phyloP scores from a whole-genome alignment of 768 basidiomycete genomes.

The Hysterangium stoloniferum region DNA sequence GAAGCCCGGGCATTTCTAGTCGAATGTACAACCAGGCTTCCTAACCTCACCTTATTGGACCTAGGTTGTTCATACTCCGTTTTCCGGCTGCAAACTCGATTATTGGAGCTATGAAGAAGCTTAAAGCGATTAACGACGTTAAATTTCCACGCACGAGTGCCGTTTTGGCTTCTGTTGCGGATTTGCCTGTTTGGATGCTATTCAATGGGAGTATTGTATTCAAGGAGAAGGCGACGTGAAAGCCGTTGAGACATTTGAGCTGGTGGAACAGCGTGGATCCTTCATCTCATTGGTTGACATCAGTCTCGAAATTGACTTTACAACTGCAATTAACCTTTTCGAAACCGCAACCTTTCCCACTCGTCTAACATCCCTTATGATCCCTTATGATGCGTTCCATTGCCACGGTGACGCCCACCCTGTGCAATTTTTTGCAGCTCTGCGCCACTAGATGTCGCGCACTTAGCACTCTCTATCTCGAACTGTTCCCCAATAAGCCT shows the following conservation, averaged over 20 bases:
- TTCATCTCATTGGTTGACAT: slow-evolving; percentile 50
- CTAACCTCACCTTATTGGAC: slow-evolving; percentile 39
- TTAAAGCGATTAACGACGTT: slow-evolving; percentile 40
- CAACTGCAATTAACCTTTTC: slow-evolving; percentile 40
- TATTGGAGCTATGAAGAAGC: slow-evolving; percentile 31
- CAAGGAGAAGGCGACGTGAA: slow-evolving; percentile 39
- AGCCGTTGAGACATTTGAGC: slow-evolving; percentile 39
- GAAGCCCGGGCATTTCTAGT: slow-evolving; percentile 21
- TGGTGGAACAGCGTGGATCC: slow-evolving; percentile 36
- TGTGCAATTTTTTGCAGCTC: slow-evolving; percentile 34
- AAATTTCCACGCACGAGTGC: slow-evolving; percentile 43
- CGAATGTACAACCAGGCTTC: slow-evolving; percentile 42
- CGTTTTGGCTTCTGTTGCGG: slow-evolving; percentile 40
- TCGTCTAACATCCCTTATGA: slow-evolving; percentile 39
- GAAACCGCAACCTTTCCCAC: slow-evolving; percentile 35
- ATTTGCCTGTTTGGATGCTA: slow-evolving; percentile 31
- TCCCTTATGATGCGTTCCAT: slow-evolving; percentile 50
- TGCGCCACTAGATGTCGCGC: slow-evolving; percentile 40
- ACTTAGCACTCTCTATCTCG: slow-evolving; percentile 38
- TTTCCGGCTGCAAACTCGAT: slow-evolving; percentile 31
- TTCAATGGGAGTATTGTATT: slow-evolving; percentile 47
- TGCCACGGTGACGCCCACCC: slow-evolving; percentile 36
- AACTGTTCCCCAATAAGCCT: slow-evolving; percentile 19
- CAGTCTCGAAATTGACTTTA: slow-evolving; percentile 36
- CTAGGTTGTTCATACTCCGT: slow-evolving; percentile 37